Evolutionary conservation across 129 eudicot species (phyloP), one percentile per base, ranked within the genome.

Genomic region (Artemisia tridentata): DNA sequence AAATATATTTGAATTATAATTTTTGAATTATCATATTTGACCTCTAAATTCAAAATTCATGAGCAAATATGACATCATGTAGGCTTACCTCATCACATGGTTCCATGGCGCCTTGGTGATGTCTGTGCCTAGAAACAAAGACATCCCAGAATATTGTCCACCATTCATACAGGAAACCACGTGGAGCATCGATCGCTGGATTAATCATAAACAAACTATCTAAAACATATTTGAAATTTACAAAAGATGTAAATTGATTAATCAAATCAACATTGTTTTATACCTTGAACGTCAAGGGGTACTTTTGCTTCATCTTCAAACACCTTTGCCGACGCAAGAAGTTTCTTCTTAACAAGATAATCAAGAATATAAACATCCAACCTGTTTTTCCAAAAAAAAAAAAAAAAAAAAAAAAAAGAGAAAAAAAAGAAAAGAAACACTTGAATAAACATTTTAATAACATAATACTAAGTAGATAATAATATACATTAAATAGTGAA

Each of bases 321-420:
- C 49, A 76, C 82, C 68, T 79, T 78, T 16, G 79, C 80, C 25
- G 96, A 43, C 48, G 68, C 72, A 43, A 45, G 55, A 23, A 78
- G 75, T 20, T 84, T 80, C 82, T 80, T 81, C 85, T 88, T 88
- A 19, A 77, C 73, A 61, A 88, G 79, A 74, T 88, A 88, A 81
- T 88, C 96, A 67, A 76, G 85, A 74, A 88, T 85, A 67, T 85
- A 88, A 23, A 84, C 84, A 81, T 88, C 91, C 77, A 88, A 53
- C 86, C 96, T 88, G 72, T 77, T 57, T 46, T 52, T 65, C 59
- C 71, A 81, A 7, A 71, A 71, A 66, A 71, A 66, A 71, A 66
- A 29, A 67, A 59, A 31, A 2, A 48, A 65, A 7, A 21, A 15
- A 43, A 63, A 63, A 71, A 20, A 25, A 21, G 66, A 66, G 19